Percentiles rank a stretch among this genome's conserved stretches.
Conservation (phyloP, 352 stramenopile species). For the Pythium phragmiticola region DNA sequence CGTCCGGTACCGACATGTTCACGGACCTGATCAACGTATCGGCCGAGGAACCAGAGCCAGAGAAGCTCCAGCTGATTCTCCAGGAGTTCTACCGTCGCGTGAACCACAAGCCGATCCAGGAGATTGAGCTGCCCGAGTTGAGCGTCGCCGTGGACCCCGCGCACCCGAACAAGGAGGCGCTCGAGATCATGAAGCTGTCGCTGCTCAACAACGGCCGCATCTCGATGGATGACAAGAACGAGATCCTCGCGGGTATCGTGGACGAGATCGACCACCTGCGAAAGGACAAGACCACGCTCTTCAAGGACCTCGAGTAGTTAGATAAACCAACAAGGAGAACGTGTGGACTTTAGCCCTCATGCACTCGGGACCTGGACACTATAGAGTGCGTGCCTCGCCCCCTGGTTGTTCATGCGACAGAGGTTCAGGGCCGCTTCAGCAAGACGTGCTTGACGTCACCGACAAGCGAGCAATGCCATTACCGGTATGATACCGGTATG, state of each 20-base stretch:
- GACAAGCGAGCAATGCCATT: background rate
- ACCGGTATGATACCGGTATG: slow-evolving; percentile 10
- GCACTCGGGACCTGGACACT: background rate
- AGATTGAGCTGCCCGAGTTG: slow-evolving; percentile 74
- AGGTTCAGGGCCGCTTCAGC: background rate
- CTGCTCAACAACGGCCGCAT: slow-evolving; percentile 88
- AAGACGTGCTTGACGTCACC: background rate
- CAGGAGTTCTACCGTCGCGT: slow-evolving; percentile 74
- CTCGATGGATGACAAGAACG: slow-evolving; percentile 88
- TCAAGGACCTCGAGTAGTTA: slow-evolving; percentile 67
- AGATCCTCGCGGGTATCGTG: slow-evolving; percentile 78
- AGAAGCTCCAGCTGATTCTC: slow-evolving; percentile 72
- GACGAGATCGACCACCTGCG: slow-evolving; percentile 81
- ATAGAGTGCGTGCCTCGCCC: background rate
- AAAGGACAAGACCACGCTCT: slow-evolving; percentile 85
- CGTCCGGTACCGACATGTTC: slow-evolving; percentile 77
- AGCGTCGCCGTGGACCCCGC: slow-evolving; percentile 59
- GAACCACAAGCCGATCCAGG: slow-evolving; percentile 69
- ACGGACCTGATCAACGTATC: slow-evolving; percentile 81
- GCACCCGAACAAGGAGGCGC: slow-evolving; percentile 73
- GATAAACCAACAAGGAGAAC: slow-evolving; percentile 6
- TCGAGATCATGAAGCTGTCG: slow-evolving; percentile 89
- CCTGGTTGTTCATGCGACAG: background rate
- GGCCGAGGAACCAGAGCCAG: slow-evolving; percentile 40
- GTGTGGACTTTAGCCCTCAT: background rate